Evolutionary conservation across 805 yeast genomes (phyloP).

Genomic region (Wickerhamiella sergipiensis): DNA sequence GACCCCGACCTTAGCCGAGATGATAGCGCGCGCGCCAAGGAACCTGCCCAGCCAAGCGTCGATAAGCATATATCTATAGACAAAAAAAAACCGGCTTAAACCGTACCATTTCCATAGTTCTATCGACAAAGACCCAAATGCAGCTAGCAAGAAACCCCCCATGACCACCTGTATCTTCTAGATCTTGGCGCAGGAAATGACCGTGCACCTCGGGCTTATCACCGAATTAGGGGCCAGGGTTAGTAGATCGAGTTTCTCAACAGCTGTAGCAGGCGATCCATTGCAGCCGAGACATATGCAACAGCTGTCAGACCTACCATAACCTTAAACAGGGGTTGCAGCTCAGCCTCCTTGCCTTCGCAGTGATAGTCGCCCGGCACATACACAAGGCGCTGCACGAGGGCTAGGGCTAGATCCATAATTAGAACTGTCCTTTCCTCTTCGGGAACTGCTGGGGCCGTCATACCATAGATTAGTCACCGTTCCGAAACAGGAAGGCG

Average conservation of each 20-base stretch:
- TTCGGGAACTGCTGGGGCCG: not conserved
- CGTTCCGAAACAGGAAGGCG: not conserved
- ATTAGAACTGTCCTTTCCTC: not conserved
- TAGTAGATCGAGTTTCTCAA: not conserved
- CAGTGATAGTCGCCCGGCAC: not conserved
- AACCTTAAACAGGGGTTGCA: not conserved
- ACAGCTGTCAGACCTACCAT: not conserved
- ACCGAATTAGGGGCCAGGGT: not conserved
- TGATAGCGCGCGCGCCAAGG: too few species aligned
- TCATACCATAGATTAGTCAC: not conserved
- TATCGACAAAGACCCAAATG: too few species aligned
- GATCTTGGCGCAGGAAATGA: not conserved
- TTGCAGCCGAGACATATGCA: not conserved
- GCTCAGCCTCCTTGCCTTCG: not conserved
- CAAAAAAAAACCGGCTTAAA: too few species aligned
- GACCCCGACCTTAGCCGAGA: too few species aligned
- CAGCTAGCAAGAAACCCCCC: too few species aligned
- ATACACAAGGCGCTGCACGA: not conserved
- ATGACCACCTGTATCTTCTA: too few species aligned
- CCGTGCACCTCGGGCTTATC: too few species aligned
- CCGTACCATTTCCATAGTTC: too few species aligned
- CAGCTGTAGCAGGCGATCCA: not conserved
- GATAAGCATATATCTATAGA: too few species aligned
- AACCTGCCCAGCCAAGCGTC: too few species aligned
- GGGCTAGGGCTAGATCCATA: not conserved